phyloP scores from a whole-genome alignment of 1,139 yeast species.

The Arxiozyma slooffiae region DNA sequence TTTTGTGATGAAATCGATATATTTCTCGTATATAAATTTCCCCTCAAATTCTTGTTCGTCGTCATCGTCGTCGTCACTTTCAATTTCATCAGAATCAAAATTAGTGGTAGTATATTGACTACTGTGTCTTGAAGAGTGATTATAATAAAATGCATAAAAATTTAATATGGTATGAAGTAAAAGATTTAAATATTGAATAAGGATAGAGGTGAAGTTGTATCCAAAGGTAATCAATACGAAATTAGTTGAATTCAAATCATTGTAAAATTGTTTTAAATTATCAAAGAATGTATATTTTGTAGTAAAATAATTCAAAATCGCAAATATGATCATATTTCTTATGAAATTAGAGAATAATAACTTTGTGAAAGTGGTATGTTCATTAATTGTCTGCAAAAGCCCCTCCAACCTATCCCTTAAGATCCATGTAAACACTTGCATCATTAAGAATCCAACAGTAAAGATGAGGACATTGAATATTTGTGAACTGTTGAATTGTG shows the following conservation, averaged over 20 bases:
- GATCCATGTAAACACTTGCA: conserved; percentile 69
- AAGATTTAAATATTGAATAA: conserved; percentile 41
- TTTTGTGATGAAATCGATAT: conserved; percentile 45
- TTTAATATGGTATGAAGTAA: conserved; percentile 37
- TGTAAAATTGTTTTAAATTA: conserved; percentile 1
- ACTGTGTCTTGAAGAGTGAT: conserved; percentile 6
- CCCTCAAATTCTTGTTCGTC: conserved; percentile 51
- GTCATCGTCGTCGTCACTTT: conserved; percentile 13
- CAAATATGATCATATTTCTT: conserved; percentile 10
- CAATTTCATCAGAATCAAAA: conserved; percentile 1
- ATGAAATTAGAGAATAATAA: conserved; percentile 31
- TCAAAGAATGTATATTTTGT: conserved; percentile 1
- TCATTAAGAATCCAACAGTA: conserved; percentile 39
- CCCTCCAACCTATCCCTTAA: conserved; percentile 54
- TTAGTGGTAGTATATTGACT: neutral
- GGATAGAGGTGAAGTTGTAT: conserved; percentile 62
- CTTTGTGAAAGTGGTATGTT: conserved; percentile 30
- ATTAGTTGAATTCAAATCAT: neutral
- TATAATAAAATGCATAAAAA: conserved; percentile 42
- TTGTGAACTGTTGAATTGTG: conserved; percentile 50
- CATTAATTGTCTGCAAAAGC: conserved; percentile 33
- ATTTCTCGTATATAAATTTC: conserved; percentile 52
- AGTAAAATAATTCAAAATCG: conserved; percentile 7
- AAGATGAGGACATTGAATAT: conserved; percentile 37
- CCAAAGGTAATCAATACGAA: conserved; percentile 32